Percentiles rank a stretch among this genome's conserved stretches.
Conservation (phyloP, 2,329 filamentous ascomycete species). For the Exophiala lecanii-corni region DNA sequence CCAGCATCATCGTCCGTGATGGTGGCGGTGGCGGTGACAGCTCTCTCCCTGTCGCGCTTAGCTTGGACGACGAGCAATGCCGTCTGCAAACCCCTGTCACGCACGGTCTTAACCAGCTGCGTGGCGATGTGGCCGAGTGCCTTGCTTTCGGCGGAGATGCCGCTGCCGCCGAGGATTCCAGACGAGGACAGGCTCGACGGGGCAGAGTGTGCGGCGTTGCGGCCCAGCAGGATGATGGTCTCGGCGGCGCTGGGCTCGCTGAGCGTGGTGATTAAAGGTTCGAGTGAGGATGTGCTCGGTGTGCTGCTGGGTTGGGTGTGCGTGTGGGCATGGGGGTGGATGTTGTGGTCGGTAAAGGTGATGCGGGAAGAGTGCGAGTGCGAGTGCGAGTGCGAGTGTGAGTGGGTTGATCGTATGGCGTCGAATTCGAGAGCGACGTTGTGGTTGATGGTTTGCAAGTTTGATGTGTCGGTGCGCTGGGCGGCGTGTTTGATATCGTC, state of each 20-base stretch:
- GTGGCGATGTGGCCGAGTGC: conserved; percentile 51
- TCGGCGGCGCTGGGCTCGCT: neutral
- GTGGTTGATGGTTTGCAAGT: conserved; percentile 1
- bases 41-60: too few species aligned
- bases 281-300: neutral
- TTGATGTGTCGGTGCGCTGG: neutral
- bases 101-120: conserved; percentile 53
- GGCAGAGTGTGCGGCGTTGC: neutral
- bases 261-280: neutral
- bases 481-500: conserved; percentile 6
- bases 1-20: too few species aligned
- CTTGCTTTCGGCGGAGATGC: conserved; percentile 18
- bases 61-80: conserved; percentile 70
- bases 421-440: conserved; percentile 14
- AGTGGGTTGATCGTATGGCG: conserved; percentile 4
- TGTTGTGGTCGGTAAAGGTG: conserved; percentile 10
- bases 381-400: conserved; percentile 2
- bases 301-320: conserved; percentile 15
- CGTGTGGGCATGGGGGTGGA: conserved; percentile 15
- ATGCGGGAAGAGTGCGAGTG: conserved; percentile 5
- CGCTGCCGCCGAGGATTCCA: neutral
- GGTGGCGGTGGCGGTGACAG: too few species aligned
- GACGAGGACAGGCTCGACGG: too few species aligned
- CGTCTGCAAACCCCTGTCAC: conserved; percentile 55
- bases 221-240: neutral